phyloP scores from a whole-genome alignment of 495 filamentous ascomycete genomes.

The Pyrenopolyporus hunteri region DNA sequence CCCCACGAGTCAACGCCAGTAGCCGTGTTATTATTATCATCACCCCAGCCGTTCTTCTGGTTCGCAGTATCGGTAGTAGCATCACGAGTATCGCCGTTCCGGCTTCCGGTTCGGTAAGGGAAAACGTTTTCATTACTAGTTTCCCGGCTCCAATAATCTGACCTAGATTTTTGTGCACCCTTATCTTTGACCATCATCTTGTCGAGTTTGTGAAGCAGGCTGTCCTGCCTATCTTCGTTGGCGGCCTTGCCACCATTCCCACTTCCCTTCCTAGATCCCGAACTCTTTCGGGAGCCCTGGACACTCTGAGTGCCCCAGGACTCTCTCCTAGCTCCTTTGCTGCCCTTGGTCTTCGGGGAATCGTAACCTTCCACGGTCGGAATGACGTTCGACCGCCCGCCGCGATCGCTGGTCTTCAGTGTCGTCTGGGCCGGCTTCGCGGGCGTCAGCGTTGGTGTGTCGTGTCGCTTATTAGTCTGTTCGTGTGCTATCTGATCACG shows the following conservation, averaged over 20 bases:
- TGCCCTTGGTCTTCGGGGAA: neutral
- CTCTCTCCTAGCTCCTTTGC: neutral
- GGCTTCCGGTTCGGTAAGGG: neutral
- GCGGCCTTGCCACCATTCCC: neutral
- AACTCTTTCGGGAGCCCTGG: constrained; percentile 1
- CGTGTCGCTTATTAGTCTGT: neutral
- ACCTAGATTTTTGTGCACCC: neutral
- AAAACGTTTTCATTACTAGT: neutral
- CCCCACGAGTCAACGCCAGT: neutral
- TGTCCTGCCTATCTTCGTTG: neutral
- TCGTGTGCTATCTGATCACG: too few species aligned
- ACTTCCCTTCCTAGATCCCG: neutral
- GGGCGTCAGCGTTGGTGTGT: neutral
- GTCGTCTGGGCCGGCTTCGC: neutral
- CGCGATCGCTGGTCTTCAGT: constrained; percentile 18
- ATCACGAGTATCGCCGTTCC: too few species aligned
- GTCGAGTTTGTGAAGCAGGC: too few species aligned
- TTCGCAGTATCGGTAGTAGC: too few species aligned
- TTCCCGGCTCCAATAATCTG: neutral
- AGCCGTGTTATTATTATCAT: neutral
- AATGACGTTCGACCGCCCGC: constrained; percentile 35
- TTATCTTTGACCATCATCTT: constrained; percentile 3
- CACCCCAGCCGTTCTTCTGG: neutral
- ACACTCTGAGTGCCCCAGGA: constrained; percentile 18
- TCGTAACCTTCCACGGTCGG: constrained; percentile 17